Base-by-base conservation (phyloP, 495 filamentous ascomycete species). In the Talaromyces adpressus region DNA sequence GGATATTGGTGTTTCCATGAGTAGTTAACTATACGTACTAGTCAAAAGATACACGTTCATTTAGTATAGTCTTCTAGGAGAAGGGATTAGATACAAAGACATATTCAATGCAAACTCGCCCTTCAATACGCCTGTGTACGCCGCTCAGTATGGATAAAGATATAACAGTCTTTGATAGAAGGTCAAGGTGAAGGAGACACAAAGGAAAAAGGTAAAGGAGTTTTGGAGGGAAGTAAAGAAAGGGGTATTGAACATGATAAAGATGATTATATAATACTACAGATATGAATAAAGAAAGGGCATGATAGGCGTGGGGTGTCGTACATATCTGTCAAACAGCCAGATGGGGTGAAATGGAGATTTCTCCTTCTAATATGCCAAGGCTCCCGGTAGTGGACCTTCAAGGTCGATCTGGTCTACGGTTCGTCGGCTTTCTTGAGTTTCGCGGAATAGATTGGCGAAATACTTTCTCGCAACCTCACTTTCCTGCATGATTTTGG, bases 391-490 rank as follows among this genome's bases (percentile, higher is more conserved):
- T 34, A 81, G 65, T 0, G 75, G 77, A 34, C 67, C 89, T 65
- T 97, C 92, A 7, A 97, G 82, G 72, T 97, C 92, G 39, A 97
- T 85, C 47, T 81, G 79, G 59, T 91, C 84, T 16, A 98, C 90
- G n/a, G 83, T 82, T 32, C 77, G 82, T 64, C 86, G 82, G 67
- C 93, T 86, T 60, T 90, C 84, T 58, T 75, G 79, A 62, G 89
- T 91, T 56, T 92, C 86, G 32, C 88, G 81, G 62, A 96, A 85
- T 32, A 98, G 77, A 67, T 96, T 96, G 29, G 83, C 78, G 72
- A 98, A 98, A 76, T 91, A 96, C 72, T 91, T 92, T 68, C 84
- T 81, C 27, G 91, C 91, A 59, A 87, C 81, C 63, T 91, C 86
- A 68, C 87, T 91, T 72, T 95, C 89, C 49, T 79, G 77, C 70